Percentiles rank a stretch among this genome's conserved stretches.
These are phyloP conservation scores for Uronychia setigera DNA, from an alignment of 73 alveolate species.

Conservation along the genomic window DNA sequence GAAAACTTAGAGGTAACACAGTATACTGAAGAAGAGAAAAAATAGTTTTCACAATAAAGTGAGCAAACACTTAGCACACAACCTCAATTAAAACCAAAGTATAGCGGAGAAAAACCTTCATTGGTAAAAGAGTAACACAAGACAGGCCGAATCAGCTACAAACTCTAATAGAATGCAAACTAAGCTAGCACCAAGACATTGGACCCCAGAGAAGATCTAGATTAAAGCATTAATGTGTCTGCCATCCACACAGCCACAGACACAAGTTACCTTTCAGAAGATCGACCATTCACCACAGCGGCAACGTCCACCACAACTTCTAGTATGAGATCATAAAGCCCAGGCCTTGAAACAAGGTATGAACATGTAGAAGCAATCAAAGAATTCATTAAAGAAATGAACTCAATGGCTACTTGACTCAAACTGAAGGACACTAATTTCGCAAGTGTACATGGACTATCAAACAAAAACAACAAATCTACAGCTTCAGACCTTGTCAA, in stretches of 20 bases:
- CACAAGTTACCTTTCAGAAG: neutral
- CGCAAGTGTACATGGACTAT: conserved; percentile 73
- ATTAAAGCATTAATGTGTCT: neutral
- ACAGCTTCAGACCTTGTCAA: conserved; percentile 68
- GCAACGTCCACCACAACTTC: neutral
- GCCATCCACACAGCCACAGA: neutral
- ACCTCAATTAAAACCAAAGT: neutral
- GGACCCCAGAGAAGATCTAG: neutral
- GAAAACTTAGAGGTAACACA: too few species aligned
- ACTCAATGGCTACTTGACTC: conserved; percentile 26
- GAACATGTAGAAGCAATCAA: neutral
- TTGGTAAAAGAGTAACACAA: too few species aligned
- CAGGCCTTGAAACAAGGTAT: neutral
- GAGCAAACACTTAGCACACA: too few species aligned
- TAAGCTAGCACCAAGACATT: too few species aligned
- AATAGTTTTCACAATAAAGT: too few species aligned
- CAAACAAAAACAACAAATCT: conserved; percentile 55
- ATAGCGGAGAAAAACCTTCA: too few species aligned
- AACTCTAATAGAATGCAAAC: too few species aligned
- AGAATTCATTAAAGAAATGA: conserved; percentile 68
- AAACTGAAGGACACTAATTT: conserved; percentile 55
- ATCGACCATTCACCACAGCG: neutral
- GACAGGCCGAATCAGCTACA: neutral
- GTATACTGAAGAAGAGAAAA: too few species aligned
- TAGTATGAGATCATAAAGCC: neutral